Evolutionary conservation across 768 basidiomycete genomes (phyloP), one percentile per base, ranked within the genome.

Genomic region (Boletus fagicola): DNA sequence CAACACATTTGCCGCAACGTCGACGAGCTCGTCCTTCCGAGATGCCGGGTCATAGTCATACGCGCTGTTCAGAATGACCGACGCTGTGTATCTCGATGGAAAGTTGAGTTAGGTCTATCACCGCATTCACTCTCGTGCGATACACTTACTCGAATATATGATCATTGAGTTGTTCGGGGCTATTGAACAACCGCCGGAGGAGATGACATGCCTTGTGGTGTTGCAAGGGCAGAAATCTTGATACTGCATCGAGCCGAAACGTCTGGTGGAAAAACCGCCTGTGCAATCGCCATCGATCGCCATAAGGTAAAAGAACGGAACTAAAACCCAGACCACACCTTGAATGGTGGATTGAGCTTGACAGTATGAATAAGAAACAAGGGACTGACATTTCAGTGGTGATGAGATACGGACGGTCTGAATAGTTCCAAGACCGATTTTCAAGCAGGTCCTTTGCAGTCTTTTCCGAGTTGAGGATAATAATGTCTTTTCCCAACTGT

Each of bases 401-500:
- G 38, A 18, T 9, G 18, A 39, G 15, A 8, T 18, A 39, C 9
- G 38, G 38, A 18, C 38, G 38, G 18, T 39, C 38, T 18, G 38
- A 39, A 39, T 42, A 22, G n/a, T 16, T 51, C 9, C 26, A 5
- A 8, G 54, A 58, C 4, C 54, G 43, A 5, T 45, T 39, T 12
- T 56, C 48, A 9, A 58, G 39, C 2, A 46, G 16, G 5, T 58
- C 30, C 15, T 44, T 45, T 1, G 53, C 54, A 4, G 38, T 15
- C n/a, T 12, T 22, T 31, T 55, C 26, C 13, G 57, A 42, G 18
- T 57, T 56, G 26, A 62, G n/a, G 26, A 61, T 44, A 39, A 61
- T 51, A 33, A 61, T 20, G 10, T 55, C 54, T 24, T 49, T 48
- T 15, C 59, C 47, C 7, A 61, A 3, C 1, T 55, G 30, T 24